Base-by-base conservation (phyloP, 192 early-diverging fungal genomes). In the Umbelopsis sp. region DNA sequence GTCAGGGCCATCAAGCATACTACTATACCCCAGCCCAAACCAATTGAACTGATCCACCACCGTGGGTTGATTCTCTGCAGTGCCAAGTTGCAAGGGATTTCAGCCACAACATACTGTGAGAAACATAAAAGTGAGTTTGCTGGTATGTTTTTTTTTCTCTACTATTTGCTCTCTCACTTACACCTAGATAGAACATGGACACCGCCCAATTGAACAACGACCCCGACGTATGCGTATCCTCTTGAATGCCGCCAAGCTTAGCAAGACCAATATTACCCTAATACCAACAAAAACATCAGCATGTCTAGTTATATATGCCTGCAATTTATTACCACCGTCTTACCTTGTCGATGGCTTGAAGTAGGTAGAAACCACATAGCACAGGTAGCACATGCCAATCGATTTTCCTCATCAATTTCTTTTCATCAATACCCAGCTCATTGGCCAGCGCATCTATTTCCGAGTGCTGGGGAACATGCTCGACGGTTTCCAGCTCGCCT, bases 261-360 rank as follows among this genome's bases (percentile, higher is more conserved):
- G 71, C 71, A 20, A 72, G 71, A 65, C 71, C 71, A 46, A 72
- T 72, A 25, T 72, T 72, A 12, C 71, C 71, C 55, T 61, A 35
- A 23, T 2, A 0, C 10, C 55, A 52, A 20, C 10, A 52, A 23
- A 23, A 9, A 4, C 2, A 10, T 41, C 37, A 41, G 37, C 37
- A 41, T 41, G 7, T 9, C 5, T 10, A 10, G 1, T 41, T 41
- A 6, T 6, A 13, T 12, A 15, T 61, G 27, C 12, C 2, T 61
- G 27, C 18, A 12, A 61, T 16, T 11, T 2, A 18, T 15, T 35
- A 3, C 9, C 13, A 8, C 30, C 9, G 51, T 25, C 13, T 21
- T 52, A 61, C 55, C 71, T 72, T 72, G 64, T 72, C 71, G 47
- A 72, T 53, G 35, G 71, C 69, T 21, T 72, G 71, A 47, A 72